These are phyloP conservation scores for Phytophthora brassicae DNA, from an alignment of 352 stramenopile species.

Conservation along the genomic window DNA sequence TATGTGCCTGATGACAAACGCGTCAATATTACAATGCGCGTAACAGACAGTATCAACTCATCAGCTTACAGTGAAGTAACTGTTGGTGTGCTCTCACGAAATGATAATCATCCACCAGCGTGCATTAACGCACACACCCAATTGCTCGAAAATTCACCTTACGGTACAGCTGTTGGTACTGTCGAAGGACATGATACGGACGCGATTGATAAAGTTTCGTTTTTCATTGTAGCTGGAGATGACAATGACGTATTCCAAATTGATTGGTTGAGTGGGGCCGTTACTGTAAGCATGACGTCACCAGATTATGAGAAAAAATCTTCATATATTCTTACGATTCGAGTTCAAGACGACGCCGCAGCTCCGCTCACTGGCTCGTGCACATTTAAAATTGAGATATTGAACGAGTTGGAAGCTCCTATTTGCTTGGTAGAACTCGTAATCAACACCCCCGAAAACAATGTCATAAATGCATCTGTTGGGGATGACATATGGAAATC, in stretches of 20 bases:
- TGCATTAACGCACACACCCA: slow-evolving; percentile 30
- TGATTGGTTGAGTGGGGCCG: slow-evolving; percentile 39
- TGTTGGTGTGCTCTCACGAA: slow-evolving; percentile 43
- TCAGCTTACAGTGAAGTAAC: slow-evolving; percentile 45
- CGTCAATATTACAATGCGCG: slow-evolving; percentile 19
- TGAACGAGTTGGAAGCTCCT: slow-evolving; percentile 41
- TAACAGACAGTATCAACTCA: slow-evolving; percentile 40
- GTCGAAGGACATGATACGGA: slow-evolving; percentile 45
- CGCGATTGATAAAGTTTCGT: slow-evolving; percentile 35
- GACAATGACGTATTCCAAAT: slow-evolving; percentile 48
- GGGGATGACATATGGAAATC: slow-evolving; percentile 38
- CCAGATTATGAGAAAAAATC: slow-evolving; percentile 50
- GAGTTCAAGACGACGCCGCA: slow-evolving; percentile 49
- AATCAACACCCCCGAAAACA: slow-evolving; percentile 25
- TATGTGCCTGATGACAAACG: slow-evolving; percentile 22
- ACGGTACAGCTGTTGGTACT: slow-evolving; percentile 26
- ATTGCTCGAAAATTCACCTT: slow-evolving; percentile 49
- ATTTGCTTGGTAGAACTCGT: slow-evolving; percentile 4
- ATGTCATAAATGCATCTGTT: slow-evolving; percentile 30
- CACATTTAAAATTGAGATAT: slow-evolving; percentile 36
- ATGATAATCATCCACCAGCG: slow-evolving; percentile 50
- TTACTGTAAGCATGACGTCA: slow-evolving; percentile 42
- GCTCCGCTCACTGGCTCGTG: slow-evolving; percentile 36
- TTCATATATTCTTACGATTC: slow-evolving; percentile 38
- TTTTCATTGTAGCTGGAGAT: slow-evolving; percentile 40